These are phyloP conservation scores for Gleditsia sinensis DNA, from an alignment of 306 rosid genomes.

Conservation along the genomic window DNA sequence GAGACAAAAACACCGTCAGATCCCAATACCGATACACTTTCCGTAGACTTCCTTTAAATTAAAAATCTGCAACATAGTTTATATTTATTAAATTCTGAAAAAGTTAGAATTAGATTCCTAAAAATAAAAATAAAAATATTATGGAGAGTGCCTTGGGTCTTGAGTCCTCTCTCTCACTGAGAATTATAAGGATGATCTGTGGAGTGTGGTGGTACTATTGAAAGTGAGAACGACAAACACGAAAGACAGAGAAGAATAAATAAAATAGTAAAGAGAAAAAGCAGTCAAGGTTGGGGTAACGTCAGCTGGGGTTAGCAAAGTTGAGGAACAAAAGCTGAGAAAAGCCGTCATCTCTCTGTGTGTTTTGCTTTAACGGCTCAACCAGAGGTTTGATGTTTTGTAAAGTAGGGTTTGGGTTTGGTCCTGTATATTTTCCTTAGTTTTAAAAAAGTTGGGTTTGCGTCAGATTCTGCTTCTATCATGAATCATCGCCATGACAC, in stretches of 20 bases:
- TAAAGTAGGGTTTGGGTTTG: slow-evolving; percentile 22
- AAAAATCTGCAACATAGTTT: neutral
- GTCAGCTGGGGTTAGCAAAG: slow-evolving; percentile 54
- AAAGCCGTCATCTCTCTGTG: slow-evolving; percentile 68
- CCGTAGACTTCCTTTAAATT: neutral
- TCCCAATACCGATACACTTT: slow-evolving; percentile 52
- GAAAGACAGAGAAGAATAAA: slow-evolving; percentile 9
- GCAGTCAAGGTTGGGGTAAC: slow-evolving; percentile 62
- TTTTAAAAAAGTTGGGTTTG: slow-evolving; percentile 46
- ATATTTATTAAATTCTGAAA: slow-evolving; percentile 28
- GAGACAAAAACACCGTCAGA: slow-evolving; percentile 61
- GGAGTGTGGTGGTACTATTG: slow-evolving; percentile 36
- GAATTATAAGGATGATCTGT: slow-evolving; percentile 15
- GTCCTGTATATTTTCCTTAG: neutral
- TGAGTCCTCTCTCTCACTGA: slow-evolving; percentile 37
- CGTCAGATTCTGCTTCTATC: slow-evolving; percentile 61
- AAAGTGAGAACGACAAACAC: slow-evolving; percentile 56
- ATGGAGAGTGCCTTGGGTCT: slow-evolving; percentile 40
- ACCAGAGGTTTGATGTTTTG: slow-evolving; percentile 21
- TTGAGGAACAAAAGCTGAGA: slow-evolving; percentile 68
- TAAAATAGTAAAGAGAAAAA: slow-evolving; percentile 31
- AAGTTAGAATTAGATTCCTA: slow-evolving; percentile 33
- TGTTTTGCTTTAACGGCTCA: slow-evolving; percentile 58
- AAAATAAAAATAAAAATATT: slow-evolving; percentile 25
- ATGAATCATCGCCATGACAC: slow-evolving; percentile 43